Conservation (phyloP, 2,329 filamentous ascomycete genomes). For the Aspergillus quadrilineatus region DNA sequence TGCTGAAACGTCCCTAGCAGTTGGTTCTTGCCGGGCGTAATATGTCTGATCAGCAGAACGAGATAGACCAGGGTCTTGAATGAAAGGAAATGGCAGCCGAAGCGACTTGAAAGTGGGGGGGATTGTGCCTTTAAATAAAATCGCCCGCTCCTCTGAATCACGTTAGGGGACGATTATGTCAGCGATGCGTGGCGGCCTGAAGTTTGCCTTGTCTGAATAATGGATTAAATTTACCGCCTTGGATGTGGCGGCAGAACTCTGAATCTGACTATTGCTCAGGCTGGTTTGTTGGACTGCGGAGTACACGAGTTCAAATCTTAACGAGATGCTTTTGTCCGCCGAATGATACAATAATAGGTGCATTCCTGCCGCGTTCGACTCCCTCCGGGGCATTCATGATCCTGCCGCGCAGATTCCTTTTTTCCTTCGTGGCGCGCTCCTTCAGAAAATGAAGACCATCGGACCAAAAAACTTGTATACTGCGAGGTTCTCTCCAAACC, state of each 20-base stretch:
- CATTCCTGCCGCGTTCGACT: background rate
- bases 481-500: slow-evolving; percentile 26
- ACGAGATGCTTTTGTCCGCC: too few relatives aligned
- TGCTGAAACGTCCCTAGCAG: slow-evolving; percentile 50
- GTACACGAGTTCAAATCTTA: too few relatives aligned
- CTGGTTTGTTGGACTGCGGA: background rate
- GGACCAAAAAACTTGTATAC: slow-evolving; percentile 21
- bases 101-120: slow-evolving; percentile 20
- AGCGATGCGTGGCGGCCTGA: slow-evolving; percentile 26
- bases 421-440: background rate
- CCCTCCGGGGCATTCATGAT: background rate
- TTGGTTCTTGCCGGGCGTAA: slow-evolving; percentile 20
- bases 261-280: background rate
- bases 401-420: background rate
- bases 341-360: background rate
- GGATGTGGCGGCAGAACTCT: background rate
- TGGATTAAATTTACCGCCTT: slow-evolving; percentile 16
- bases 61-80: slow-evolving; percentile 16
- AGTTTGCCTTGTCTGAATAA: slow-evolving; percentile 30
- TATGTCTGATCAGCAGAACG: slow-evolving; percentile 15
- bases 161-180: slow-evolving; percentile 14
- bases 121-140: slow-evolving; percentile 18
- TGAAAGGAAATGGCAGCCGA: slow-evolving; percentile 18
- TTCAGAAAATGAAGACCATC: slow-evolving; percentile 21
- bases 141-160: slow-evolving; percentile 20